phyloP scores from a whole-genome alignment of 225 moss, liverwort and hornwort species.

The Lunularia cruciata region DNA sequence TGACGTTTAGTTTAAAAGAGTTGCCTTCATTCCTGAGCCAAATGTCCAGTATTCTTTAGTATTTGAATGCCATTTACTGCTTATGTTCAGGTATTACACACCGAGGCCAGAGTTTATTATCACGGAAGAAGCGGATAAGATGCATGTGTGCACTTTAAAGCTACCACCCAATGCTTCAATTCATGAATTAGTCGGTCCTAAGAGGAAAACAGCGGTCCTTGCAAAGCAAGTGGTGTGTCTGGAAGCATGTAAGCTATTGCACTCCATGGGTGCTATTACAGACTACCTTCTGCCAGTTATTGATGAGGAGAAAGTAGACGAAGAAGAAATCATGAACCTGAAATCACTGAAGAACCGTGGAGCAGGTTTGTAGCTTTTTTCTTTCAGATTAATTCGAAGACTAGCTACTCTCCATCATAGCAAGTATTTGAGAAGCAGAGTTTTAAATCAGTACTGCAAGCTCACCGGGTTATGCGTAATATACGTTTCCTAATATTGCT shows the following conservation, averaged over 20 bases:
- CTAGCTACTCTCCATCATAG: no score
- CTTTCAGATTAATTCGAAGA: no score
- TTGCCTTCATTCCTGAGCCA: no score
- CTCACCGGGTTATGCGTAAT: no score
- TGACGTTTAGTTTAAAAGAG: no score
- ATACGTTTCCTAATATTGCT: no score
- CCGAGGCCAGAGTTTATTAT: conserved; percentile 76
- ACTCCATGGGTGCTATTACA: conserved; percentile 59
- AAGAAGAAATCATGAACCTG: conserved; percentile 47
- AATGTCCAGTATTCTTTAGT: no score
- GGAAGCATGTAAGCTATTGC: conserved; percentile 66
- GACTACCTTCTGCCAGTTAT: conserved; percentile 70
- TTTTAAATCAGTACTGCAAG: background rate
- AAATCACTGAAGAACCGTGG: conserved; percentile 47
- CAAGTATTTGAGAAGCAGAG: no score
- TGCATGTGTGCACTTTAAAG: conserved; percentile 60
- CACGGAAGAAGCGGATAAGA: conserved; percentile 39
- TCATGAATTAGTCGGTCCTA: conserved; percentile 51
- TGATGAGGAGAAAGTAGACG: conserved; percentile 50
- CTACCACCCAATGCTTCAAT: conserved; percentile 71
- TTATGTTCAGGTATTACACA: conserved; percentile 64
- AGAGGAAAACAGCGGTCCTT: conserved; percentile 37
- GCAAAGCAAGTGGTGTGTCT: conserved; percentile 80
- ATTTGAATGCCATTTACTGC: no score
- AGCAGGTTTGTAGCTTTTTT: conserved; percentile 47